Evolutionary conservation across 2,329 filamentous ascomycete genomes (phyloP).

Genomic region (Pyrenochaeta sp.): DNA sequence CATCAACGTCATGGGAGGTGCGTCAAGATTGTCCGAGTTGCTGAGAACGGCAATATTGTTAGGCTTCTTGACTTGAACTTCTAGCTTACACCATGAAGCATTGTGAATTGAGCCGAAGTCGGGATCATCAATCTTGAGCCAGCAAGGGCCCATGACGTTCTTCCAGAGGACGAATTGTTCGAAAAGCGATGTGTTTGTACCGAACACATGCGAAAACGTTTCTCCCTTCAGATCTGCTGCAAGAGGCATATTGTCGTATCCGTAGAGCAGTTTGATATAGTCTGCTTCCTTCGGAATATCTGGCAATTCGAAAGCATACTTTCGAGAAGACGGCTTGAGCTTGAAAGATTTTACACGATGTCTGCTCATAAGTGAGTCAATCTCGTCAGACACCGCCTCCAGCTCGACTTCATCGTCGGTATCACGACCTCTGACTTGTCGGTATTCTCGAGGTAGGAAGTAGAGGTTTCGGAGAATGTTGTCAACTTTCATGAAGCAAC

Average conservation of each 20-base stretch:
- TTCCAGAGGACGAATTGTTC: conserved; percentile 99
- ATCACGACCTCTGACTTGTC: conserved; percentile 66
- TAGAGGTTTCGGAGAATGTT: conserved; percentile 92
- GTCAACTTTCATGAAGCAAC: conserved; percentile 95
- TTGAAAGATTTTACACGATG: conserved; percentile 89
- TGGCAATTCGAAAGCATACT: conserved; percentile 93
- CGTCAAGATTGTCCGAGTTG: conserved; percentile 81
- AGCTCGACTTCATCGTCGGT: conserved; percentile 83
- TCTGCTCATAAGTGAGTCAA: conserved; percentile 86
- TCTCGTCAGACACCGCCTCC: conserved; percentile 87
- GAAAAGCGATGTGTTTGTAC: conserved; percentile 90
- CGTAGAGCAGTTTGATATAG: conserved; percentile 95
- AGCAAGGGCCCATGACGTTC: conserved; percentile 98
- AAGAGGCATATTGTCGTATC: conserved; percentile 82
- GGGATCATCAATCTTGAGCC: conserved; percentile 87
- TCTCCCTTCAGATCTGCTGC: conserved; percentile 77
- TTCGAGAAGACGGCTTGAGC: conserved; percentile 86
- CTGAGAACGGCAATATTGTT: conserved; percentile 74
- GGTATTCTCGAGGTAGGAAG: conserved; percentile 81
- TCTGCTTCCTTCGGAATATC: conserved; percentile 87
- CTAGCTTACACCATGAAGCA: conserved; percentile 95
- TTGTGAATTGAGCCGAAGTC: conserved; percentile 88
- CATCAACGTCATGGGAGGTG: conserved; percentile 93
- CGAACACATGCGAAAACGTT: conserved; percentile 94
- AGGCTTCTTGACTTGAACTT: conserved; percentile 82